phyloP scores from a whole-genome alignment of 768 basidiomycete genomes.

The Tephrocybe sp. region DNA sequence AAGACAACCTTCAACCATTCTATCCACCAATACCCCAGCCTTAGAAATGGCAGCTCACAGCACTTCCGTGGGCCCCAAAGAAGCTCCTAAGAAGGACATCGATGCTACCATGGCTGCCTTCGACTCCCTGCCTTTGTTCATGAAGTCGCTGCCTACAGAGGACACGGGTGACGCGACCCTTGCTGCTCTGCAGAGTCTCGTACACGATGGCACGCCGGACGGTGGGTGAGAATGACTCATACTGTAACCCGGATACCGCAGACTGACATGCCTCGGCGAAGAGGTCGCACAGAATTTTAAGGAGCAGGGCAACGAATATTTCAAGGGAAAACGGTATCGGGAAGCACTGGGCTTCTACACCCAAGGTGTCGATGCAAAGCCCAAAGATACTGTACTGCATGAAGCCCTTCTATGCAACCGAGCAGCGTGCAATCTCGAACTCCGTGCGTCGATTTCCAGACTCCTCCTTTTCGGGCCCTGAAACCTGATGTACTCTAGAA shows the following conservation, averaged over 20 bases:
- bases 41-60: slow-evolving; percentile 20
- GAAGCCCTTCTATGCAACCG: slow-evolving; percentile 85
- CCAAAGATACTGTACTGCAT: slow-evolving; percentile 54
- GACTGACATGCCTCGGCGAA: slow-evolving; percentile 28
- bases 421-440: slow-evolving; percentile 90
- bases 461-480: neutral
- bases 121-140: slow-evolving; percentile 86
- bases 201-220: slow-evolving; percentile 89
- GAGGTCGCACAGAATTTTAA: slow-evolving; percentile 94
- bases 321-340: slow-evolving; percentile 79
- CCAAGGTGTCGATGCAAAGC: slow-evolving; percentile 85
- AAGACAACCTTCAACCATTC: neutral
- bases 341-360: slow-evolving; percentile 91
- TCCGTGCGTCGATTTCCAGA: slow-evolving; percentile 49
- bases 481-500: slow-evolving; percentile 42
- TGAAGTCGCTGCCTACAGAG: slow-evolving; percentile 81
- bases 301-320: slow-evolving; percentile 94
- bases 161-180: slow-evolving; percentile 64
- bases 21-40: neutral
- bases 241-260: neutral
- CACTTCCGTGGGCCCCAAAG: slow-evolving; percentile 33
- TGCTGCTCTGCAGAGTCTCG: slow-evolving; percentile 82
- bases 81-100: slow-evolving; percentile 28
- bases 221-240: slow-evolving; percentile 58
- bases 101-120: slow-evolving; percentile 43